Evolutionary conservation across 2,329 filamentous ascomycete genomes (phyloP), one percentile per base, ranked within the genome.

Genomic region (Hymenoscyphus repandus): DNA sequence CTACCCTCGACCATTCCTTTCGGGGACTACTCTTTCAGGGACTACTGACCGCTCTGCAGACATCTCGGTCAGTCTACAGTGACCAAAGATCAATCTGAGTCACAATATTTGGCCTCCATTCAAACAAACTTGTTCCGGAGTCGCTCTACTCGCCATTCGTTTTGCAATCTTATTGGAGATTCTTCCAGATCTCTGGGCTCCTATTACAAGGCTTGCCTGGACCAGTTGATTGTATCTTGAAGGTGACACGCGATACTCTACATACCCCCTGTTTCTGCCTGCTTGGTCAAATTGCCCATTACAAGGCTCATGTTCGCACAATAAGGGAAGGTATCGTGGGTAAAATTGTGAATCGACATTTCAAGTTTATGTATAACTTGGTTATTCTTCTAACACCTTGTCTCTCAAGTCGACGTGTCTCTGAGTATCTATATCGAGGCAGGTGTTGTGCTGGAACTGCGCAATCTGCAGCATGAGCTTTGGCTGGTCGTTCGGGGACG

Each of bases 401-500:
- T 37, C 4, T 17, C 12, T 13, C 5, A 13, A 37, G 34, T 4
- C 34, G 12, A 11, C 15, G 34, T 13, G 12, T 11, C 34, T 13
- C 34, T 37, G 4, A 9, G 15, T 13, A 37, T 37, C 34, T 4
- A 4, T 13, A 4, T 37, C 34, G 12, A 27, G 22, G 22, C 22
- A 4, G 22, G 22, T 32, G 20, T 12, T 41, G n/a, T n/a, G n/a
- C n/a, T n/a, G n/a, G n/a, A n/a, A n/a, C n/a, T n/a, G 17, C 15
- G 20, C 12, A 34, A 40, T 32, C 12, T 34, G 33, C 36, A 37
- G 47, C 47, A 55, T 37, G 67, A 66, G 62, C 42, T 68, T 70
- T 47, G 66, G 66, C 9, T 67, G 66, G 53, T 57, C 66, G 6
- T 55, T 66, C 12, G 66, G 65, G 5, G 68, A 69, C 45, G 61